phyloP scores from a whole-genome alignment of 768 basidiomycete species.

The Butyriboletus loyo region DNA sequence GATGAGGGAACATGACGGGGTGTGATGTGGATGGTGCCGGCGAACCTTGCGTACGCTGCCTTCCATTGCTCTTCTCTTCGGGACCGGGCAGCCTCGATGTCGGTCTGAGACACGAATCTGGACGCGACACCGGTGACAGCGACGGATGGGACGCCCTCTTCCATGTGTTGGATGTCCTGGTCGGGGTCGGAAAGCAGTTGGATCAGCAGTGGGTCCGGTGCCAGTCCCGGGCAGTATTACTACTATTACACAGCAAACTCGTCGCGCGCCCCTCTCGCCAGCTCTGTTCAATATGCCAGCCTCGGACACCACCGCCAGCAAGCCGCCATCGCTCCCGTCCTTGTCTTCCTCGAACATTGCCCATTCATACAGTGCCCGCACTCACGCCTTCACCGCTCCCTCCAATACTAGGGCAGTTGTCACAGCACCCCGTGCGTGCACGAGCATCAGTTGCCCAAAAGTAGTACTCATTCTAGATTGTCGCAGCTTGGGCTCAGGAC shows the following conservation, averaged over 20 bases:
- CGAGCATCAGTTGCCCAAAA: background rate
- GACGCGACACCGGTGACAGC: conserved; percentile 73
- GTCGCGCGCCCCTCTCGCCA: background rate
- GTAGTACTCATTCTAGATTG: conserved; percentile 5
- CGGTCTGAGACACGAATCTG: conserved; percentile 78
- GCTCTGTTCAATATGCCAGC: conserved; percentile 13
- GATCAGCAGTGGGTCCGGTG: background rate
- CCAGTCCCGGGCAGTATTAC: too few species aligned
- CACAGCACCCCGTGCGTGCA: conserved; percentile 64
- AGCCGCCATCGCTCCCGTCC: conserved; percentile 22
- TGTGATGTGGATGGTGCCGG: background rate
- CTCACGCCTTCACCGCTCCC: conserved; percentile 20
- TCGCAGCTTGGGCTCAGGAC: conserved; percentile 76
- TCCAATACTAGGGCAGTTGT: conserved; percentile 56
- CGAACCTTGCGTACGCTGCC: conserved; percentile 79
- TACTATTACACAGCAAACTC: background rate
- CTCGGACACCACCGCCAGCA: conserved; percentile 13
- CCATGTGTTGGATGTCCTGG: conserved; percentile 41
- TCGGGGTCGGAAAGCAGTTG: conserved; percentile 19
- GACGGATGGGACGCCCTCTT: conserved; percentile 69
- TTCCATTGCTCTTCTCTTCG: conserved; percentile 85
- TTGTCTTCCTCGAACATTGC: conserved; percentile 26
- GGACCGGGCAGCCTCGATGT: conserved; percentile 69
- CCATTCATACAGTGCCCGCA: conserved; percentile 29
- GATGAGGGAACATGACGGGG: conserved; percentile 3